These are phyloP conservation scores for Sicyos edulis DNA, from an alignment of 306 rosid species.

Conservation along the genomic window DNA sequence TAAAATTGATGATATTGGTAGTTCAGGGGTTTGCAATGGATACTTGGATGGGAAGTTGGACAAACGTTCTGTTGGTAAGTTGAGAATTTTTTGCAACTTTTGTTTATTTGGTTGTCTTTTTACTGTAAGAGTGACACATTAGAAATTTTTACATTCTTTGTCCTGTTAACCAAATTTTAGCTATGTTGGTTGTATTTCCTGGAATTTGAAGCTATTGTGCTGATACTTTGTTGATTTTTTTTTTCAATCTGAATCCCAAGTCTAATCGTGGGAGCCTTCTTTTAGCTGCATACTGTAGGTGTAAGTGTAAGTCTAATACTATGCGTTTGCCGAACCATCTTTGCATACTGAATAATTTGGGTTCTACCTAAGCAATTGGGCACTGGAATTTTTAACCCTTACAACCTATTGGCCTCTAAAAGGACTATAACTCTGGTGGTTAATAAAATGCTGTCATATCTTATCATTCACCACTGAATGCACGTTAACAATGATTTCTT, in stretches of 20 bases:
- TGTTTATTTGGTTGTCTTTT: not conserved
- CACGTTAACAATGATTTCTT: not conserved
- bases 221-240: not conserved
- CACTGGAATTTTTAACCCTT: not conserved
- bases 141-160: not conserved
- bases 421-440: not conserved
- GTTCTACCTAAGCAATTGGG: not conserved
- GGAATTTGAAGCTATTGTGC: not conserved
- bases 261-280: not conserved
- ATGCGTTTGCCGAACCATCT: not conserved
- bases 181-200: not conserved
- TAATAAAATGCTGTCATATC: not conserved
- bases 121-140: not conserved
- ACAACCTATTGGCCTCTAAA: not conserved
- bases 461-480: not conserved
- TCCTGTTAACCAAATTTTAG: not conserved
- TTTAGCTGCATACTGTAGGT: not conserved
- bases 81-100: not conserved
- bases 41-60: conserved; percentile 40
- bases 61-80: conserved; percentile 53
- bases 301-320: not conserved
- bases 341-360: not conserved
- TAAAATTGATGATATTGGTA: conserved; percentile 25
- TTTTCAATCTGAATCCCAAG: not conserved
- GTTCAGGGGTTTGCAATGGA: conserved; percentile 39